Conservation (phyloP, 1,284 basidiomycete species). For the Xanthoconium separans region DNA sequence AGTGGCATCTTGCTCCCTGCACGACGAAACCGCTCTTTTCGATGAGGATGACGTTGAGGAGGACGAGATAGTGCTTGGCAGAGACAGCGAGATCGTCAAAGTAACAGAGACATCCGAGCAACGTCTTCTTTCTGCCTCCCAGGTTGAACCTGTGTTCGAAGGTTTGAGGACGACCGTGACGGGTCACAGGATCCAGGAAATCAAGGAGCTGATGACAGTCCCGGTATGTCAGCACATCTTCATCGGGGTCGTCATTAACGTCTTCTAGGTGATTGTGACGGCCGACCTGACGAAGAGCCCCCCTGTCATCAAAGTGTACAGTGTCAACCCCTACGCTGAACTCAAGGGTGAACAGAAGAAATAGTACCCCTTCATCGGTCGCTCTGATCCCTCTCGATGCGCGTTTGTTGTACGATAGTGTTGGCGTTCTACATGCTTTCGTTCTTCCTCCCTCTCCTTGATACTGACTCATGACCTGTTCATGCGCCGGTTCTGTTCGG, state of each 20-base stretch:
- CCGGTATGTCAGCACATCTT: constrained; percentile 58
- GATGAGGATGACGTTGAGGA: constrained; percentile 81
- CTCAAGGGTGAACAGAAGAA: constrained; percentile 36
- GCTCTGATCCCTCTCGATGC: constrained; percentile 3
- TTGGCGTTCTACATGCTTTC: constrained; percentile 33
- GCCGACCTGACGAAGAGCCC: constrained; percentile 93
- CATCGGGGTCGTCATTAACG: constrained; percentile 5
- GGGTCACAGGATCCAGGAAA: constrained; percentile 91
- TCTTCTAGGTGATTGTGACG: constrained; percentile 79
- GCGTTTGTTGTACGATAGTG: constrained; percentile 31
- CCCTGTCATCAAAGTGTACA: constrained; percentile 91
- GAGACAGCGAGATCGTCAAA: constrained; percentile 44
- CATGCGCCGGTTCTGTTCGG: constrained; percentile 33
- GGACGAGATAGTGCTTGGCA: constrained; percentile 77
- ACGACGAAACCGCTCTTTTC: constrained; percentile 86
- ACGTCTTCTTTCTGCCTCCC: constrained; percentile 71
- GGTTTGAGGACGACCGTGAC: constrained; percentile 68
- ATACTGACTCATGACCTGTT: constrained; percentile 32
- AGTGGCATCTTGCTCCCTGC: constrained; percentile 72
- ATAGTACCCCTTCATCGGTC: constrained; percentile 21
- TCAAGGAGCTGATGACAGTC: constrained; percentile 86
- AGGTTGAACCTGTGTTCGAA: constrained; percentile 74
- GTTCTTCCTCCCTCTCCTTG: constrained; percentile 29
- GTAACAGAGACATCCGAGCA: constrained; percentile 69
- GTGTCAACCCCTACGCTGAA: constrained; percentile 79